Evolutionary conservation across 805 yeast species (phyloP).

Genomic region (Barnettozyma sucrosica): DNA sequence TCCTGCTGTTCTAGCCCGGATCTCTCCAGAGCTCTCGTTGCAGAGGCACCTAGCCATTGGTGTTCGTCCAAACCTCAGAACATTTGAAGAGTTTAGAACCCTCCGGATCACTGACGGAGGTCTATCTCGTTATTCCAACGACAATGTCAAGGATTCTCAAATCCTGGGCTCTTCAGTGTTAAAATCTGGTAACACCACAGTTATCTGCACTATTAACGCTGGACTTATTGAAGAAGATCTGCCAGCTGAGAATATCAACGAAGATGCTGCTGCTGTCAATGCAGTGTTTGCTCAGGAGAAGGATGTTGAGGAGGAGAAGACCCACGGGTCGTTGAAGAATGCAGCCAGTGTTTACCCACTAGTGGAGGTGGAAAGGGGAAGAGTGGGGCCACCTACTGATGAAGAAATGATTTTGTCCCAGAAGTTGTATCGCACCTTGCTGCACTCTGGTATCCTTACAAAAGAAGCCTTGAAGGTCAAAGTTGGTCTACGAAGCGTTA

Average conservation of each 20-base stretch:
- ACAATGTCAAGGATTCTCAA: slow-evolving; percentile 26
- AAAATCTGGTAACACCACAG: slow-evolving; percentile 66
- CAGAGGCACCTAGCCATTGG: slow-evolving; percentile 74
- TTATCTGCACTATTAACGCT: slow-evolving; percentile 65
- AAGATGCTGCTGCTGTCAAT: slow-evolving; percentile 31
- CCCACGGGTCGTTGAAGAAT: slow-evolving; percentile 25
- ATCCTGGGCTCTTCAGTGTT: slow-evolving; percentile 65
- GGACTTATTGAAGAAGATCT: slow-evolving; percentile 54
- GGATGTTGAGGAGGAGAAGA: slow-evolving; percentile 23
- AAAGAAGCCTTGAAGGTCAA: slow-evolving; percentile 51
- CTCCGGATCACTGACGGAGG: slow-evolving; percentile 38
- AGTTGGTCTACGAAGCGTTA: slow-evolving; percentile 43
- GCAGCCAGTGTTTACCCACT: slow-evolving; percentile 56
- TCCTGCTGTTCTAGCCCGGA: slow-evolving; percentile 74
- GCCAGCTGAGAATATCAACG: slow-evolving; percentile 37
- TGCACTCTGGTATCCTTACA: slow-evolving; percentile 50
- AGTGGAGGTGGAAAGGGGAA: slow-evolving; percentile 71
- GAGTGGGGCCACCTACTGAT: slow-evolving; percentile 74
- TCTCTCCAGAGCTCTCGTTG: slow-evolving; percentile 80
- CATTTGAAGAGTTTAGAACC: slow-evolving; percentile 65
- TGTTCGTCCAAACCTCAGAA: slow-evolving; percentile 68
- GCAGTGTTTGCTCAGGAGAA: slow-evolving; percentile 30
- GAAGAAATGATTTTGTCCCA: slow-evolving; percentile 80
- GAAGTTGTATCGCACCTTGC: slow-evolving; percentile 51
- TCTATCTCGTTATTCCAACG: slow-evolving; percentile 33